Conservation (phyloP, 768 basidiomycete genomes). For the Grammothele lineata region DNA sequence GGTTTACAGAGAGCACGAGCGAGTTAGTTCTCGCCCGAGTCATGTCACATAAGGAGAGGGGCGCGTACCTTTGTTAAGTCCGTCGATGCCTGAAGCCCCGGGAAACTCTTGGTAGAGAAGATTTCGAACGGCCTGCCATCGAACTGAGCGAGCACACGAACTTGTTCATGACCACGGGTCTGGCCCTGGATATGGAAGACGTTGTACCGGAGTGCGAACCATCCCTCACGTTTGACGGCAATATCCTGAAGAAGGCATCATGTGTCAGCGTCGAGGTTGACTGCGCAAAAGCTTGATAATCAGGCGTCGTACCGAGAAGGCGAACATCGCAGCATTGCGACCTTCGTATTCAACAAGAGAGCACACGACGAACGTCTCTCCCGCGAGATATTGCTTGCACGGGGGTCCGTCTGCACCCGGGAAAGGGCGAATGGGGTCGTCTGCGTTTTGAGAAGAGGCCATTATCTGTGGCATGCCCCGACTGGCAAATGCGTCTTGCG, state of each 20-base stretch:
- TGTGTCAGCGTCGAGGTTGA: background rate
- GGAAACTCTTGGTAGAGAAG: slow-evolving; percentile 69
- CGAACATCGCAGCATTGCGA: slow-evolving; percentile 51
- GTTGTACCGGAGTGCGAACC: slow-evolving; percentile 64
- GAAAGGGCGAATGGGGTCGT: too few species aligned
- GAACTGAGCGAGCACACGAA: slow-evolving; percentile 54
- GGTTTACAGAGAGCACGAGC: too few species aligned
- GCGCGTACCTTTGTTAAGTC: slow-evolving; percentile 55
- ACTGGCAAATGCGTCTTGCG: too few species aligned
- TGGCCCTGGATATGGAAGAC: slow-evolving; percentile 48
- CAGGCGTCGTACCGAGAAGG: slow-evolving; percentile 45
- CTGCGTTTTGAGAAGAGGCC: too few species aligned
- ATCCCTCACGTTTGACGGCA: slow-evolving; percentile 62
- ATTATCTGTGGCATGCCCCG: too few species aligned
- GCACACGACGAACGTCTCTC: slow-evolving; percentile 43
- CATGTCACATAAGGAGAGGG: background rate
- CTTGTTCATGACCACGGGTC: background rate
- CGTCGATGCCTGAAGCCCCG: slow-evolving; percentile 61
- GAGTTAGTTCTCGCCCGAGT: too few species aligned
- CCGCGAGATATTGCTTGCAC: slow-evolving; percentile 49
- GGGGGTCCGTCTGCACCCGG: slow-evolving; percentile 34
- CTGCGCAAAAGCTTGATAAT: background rate
- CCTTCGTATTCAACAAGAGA: slow-evolving; percentile 36
- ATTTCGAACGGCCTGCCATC: slow-evolving; percentile 62
- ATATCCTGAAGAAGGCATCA: slow-evolving; percentile 52